Conservation (phyloP, 2,329 filamentous ascomycete species). For the Akanthomyces muscarius region DNA sequence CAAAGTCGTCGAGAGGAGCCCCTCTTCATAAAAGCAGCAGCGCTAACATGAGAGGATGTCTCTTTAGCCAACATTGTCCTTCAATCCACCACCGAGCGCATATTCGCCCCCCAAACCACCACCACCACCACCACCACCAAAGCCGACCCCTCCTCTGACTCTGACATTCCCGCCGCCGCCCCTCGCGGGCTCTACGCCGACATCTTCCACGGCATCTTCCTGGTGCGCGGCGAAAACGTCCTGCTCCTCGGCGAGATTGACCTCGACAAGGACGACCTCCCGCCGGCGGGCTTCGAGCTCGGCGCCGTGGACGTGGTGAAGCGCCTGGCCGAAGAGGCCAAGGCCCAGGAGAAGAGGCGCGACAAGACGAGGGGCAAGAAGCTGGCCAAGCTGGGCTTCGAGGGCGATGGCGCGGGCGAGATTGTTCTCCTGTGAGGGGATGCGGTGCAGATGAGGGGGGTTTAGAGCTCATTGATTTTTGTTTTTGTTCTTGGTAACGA, state of each 20-base stretch:
- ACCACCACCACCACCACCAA: conserved; percentile 30
- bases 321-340: conserved; percentile 68
- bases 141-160: neutral
- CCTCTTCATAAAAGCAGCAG: neutral
- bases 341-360: conserved; percentile 61
- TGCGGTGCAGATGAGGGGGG: no score
- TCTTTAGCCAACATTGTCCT: conserved; percentile 83
- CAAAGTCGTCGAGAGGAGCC: no score
- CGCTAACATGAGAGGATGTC: neutral
- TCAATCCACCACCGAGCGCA: conserved; percentile 84
- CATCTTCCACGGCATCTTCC: conserved; percentile 78
- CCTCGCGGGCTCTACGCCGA: conserved; percentile 68
- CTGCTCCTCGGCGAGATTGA: conserved; percentile 93
- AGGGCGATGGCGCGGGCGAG: conserved; percentile 78
- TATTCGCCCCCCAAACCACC: conserved; percentile 61
- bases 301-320: conserved; percentile 68
- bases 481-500: conserved; percentile 22
- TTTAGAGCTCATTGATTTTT: neutral
- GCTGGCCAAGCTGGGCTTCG: conserved; percentile 76
- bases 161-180: conserved; percentile 5
- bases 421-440: conserved; percentile 58
- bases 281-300: conserved; percentile 65
- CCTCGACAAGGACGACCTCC: conserved; percentile 89
- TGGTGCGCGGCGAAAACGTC: conserved; percentile 96
- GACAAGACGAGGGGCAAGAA: conserved; percentile 72